Base-by-base conservation (phyloP, 2,329 filamentous ascomycete species). In the Hypoxylon sp. region DNA sequence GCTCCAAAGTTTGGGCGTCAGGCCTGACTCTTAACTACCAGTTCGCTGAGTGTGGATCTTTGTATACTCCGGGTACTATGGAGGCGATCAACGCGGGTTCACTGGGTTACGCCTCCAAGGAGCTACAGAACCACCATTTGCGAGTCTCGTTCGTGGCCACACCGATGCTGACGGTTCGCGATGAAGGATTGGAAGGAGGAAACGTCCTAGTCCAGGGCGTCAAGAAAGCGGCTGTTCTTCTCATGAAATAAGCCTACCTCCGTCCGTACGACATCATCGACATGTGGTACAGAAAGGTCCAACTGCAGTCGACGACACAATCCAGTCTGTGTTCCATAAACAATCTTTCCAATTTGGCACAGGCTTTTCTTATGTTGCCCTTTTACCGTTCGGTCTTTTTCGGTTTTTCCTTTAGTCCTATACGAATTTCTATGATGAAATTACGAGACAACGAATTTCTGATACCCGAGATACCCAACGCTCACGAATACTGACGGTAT, bases 21-120 rank as follows among this genome's bases (percentile, higher is more conserved):
- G 68, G 71, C 32, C 69, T 72, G 66, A 76, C 73, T 1, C 52
- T 76, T 1, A 71, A 75, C 49, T 76, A 70, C 67, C 65, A 64
- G 28, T 76, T 76, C 64, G 71, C 74, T 19, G 70, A 73, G 7
- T 72, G 70, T 19, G 75, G 69, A 6, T 52, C 58, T 75, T 70
- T 57, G n/a, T n/a, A n/a, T n/a, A 52, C 64, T 2, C 56, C 59
- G 3, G 68, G 59, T n/a, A 71, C 68, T 15, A 75, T 75, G 74
- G 62, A 70, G 7, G 68, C 72, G 1, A 15, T 74, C 26, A 75
- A 75, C 22, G 60, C 52, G 5, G 59, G 54, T 6, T 65, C 71
- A 19, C 51, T 72, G 17, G 62, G 54, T 7, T n/a, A n/a, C 4
- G 49, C 24, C 1, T 41, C 62, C 4, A 65, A 68, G 15, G 65